Percentiles rank a stretch among this genome's conserved stretches.
Conservation (phyloP, 1,284 basidiomycete genomes). For the Cryptococcus sp. region DNA sequence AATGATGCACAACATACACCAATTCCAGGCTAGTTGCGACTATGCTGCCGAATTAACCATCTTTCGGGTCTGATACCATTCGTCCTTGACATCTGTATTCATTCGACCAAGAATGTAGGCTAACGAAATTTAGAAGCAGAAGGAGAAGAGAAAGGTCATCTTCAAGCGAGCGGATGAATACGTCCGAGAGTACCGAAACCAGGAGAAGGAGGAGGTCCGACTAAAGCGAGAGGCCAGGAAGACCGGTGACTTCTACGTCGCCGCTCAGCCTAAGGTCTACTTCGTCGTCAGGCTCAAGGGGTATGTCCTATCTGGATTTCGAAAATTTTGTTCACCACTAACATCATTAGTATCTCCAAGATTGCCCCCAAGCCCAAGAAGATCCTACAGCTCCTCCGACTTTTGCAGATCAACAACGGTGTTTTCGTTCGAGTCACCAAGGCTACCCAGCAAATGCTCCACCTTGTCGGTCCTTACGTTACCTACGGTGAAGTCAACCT, state of each 20-base stretch:
- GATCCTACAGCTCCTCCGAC: constrained; percentile 95
- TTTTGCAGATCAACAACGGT: constrained; percentile 99
- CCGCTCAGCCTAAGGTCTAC: constrained; percentile 94
- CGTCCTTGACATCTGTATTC: constrained; percentile 1
- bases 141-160: constrained; percentile 92
- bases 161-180: constrained; percentile 99
- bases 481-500: constrained; percentile 91
- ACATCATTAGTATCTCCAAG: constrained; percentile 82
- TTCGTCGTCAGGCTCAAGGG: constrained; percentile 96
- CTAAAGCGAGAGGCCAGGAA: constrained; percentile 89
- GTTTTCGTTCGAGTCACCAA: constrained; percentile 96
- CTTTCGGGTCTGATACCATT: constrained; percentile 83
- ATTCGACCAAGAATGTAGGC: background rate
- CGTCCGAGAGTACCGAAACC: constrained; percentile 90
- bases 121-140: constrained; percentile 59
- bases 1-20: constrained; percentile 72
- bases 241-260: constrained; percentile 94
- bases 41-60: constrained; percentile 87
- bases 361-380: constrained; percentile 99
- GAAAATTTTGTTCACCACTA: constrained; percentile 1
- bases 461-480: constrained; percentile 93
- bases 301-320: constrained; percentile 52
- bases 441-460: constrained; percentile 97
- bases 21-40: constrained; percentile 50
- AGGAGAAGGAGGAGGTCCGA: constrained; percentile 96